These are phyloP conservation scores for Clarireedia monteithiana DNA, from an alignment of 2,329 filamentous ascomycete species.

Conservation along the genomic window DNA sequence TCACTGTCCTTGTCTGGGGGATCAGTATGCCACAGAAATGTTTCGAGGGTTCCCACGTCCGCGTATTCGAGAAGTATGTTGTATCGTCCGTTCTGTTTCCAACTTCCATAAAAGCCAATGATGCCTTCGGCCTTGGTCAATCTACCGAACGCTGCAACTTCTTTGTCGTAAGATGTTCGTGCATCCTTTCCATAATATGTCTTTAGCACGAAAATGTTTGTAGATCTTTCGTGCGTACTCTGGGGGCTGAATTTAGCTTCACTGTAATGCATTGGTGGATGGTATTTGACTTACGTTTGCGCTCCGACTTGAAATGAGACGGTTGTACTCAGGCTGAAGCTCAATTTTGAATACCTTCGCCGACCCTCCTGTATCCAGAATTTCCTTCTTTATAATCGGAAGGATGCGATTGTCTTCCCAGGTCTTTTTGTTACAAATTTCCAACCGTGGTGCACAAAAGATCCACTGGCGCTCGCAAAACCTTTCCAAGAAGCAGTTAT, in stretches of 20 bases:
- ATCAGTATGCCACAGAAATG: conserved; percentile 24
- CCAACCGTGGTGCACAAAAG: background rate
- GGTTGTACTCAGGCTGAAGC: background rate
- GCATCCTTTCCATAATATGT: conserved; percentile 19
- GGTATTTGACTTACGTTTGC: background rate
- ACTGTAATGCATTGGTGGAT: background rate
- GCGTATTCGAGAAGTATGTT: conserved; percentile 32
- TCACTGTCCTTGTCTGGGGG: conserved; percentile 23
- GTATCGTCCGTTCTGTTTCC: conserved; percentile 21
- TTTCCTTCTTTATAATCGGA: background rate
- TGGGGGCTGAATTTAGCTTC: background rate
- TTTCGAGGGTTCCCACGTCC: conserved; percentile 28
- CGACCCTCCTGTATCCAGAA: background rate
- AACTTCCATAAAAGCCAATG: conserved; percentile 25
- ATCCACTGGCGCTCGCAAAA: background rate
- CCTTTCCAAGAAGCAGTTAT: background rate
- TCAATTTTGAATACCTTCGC: background rate
- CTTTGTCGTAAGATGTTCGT: conserved; percentile 19
- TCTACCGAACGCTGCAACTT: conserved; percentile 23
- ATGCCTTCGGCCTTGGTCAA: conserved; percentile 18
- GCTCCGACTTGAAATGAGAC: background rate
- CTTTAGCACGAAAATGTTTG: conserved; percentile 26
- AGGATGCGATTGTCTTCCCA: background rate
- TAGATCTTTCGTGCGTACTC: background rate
- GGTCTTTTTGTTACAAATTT: background rate